These are phyloP conservation scores for Pseudocercospora ulei DNA, from an alignment of 2,329 filamentous ascomycete species.

Conservation along the genomic window DNA sequence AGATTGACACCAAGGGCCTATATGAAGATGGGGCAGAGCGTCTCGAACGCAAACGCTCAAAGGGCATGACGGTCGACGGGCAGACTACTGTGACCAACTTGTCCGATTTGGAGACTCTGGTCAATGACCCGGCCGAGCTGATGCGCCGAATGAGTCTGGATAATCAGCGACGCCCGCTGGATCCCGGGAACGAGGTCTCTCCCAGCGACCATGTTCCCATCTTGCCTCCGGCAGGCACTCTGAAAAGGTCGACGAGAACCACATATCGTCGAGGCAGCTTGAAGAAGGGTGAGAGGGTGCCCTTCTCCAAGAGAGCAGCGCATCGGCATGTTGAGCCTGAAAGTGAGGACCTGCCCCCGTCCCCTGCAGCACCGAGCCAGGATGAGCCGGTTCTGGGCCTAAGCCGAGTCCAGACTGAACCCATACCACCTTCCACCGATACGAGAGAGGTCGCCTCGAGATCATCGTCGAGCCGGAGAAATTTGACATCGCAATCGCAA, in stretches of 20 bases:
- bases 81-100: constrained; percentile 55
- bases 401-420: constrained; percentile 60
- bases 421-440: constrained; percentile 43
- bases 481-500: constrained; percentile 29
- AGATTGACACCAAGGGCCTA: constrained; percentile 67
- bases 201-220: constrained; percentile 69
- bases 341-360: constrained; percentile 44
- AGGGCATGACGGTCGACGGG: constrained; percentile 35
- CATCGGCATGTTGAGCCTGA: constrained; percentile 55
- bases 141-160: constrained; percentile 59
- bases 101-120: constrained; percentile 64
- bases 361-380: constrained; percentile 36
- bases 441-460: constrained; percentile 50
- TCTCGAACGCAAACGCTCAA: constrained; percentile 62
- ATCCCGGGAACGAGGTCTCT: constrained; percentile 35
- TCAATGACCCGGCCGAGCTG: constrained; percentile 64
- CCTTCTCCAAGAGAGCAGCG: constrained; percentile 62
- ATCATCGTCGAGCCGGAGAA: constrained; percentile 47
- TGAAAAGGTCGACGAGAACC: constrained; percentile 83
- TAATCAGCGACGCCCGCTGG: constrained; percentile 32
- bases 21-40: constrained; percentile 78
- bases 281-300: constrained; percentile 63
- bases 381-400: constrained; percentile 45
- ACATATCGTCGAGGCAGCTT: constrained; percentile 84
- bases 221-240: constrained; percentile 61